Conservation (phyloP, 129 eudicot genomes). For the Glebionis coronaria region DNA sequence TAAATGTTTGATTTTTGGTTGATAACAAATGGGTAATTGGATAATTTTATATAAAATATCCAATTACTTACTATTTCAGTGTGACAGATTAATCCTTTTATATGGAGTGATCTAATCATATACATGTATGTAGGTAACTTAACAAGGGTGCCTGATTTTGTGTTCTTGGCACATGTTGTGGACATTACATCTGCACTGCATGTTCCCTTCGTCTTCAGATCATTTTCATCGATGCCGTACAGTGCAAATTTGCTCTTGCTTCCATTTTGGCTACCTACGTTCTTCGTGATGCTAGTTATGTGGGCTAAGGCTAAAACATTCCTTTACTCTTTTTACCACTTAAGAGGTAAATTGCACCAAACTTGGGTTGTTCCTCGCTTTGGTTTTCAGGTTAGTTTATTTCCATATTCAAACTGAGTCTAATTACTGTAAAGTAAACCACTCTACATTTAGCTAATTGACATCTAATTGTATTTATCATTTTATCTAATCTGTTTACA, state of each 20-base stretch:
- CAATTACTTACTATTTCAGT: not conserved
- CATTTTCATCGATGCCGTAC: slow-evolving; percentile 54
- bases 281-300: slow-evolving; percentile 60
- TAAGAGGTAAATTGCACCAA: slow-evolving; percentile 67
- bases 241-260: slow-evolving; percentile 35
- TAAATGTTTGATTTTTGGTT: slow-evolving; percentile 11
- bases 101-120: not conserved
- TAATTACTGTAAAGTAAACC: too few relatives aligned
- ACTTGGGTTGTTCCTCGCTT: slow-evolving; percentile 92
- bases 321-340: slow-evolving; percentile 56
- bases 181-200: slow-evolving; percentile 74
- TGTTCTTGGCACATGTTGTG: slow-evolving; percentile 86
- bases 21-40: not conserved
- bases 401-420: not conserved
- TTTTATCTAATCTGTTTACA: not conserved
- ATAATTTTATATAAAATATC: not conserved
- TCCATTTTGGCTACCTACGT: slow-evolving; percentile 39
- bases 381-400: slow-evolving; percentile 66
- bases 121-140: slow-evolving; percentile 38
- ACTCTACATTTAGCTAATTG: not conserved
- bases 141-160: slow-evolving; percentile 63
- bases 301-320: slow-evolving; percentile 85
- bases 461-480: not conserved
- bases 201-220: slow-evolving; percentile 52
- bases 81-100: not conserved